A percentile compares a stretch with the other conserved stretches of the same genome.
These are phyloP conservation scores for Barnettozyma vustinii DNA, from an alignment of 805 yeast genomes.

Conservation along the genomic window DNA sequence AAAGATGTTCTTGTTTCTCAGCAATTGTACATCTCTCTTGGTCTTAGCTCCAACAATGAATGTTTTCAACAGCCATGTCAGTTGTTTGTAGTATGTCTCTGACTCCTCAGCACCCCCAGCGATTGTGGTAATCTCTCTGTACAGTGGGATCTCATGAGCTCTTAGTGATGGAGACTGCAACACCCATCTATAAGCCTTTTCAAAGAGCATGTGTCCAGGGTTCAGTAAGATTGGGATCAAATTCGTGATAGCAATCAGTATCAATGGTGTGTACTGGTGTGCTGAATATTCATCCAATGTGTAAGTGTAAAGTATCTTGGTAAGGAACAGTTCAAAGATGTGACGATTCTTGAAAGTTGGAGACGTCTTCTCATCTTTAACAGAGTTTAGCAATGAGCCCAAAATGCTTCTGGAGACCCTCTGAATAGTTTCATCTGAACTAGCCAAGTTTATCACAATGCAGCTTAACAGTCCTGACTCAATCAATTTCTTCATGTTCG, in stretches of 20 bases:
- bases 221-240: constrained; percentile 52
- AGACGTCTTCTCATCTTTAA: constrained; percentile 33
- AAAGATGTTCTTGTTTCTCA: constrained; percentile 50
- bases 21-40: constrained; percentile 45
- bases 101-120: constrained; percentile 31
- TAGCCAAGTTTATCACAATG: constrained; percentile 42
- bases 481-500: constrained; percentile 51
- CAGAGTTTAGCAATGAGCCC: constrained; percentile 36
- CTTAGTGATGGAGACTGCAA: constrained; percentile 39
- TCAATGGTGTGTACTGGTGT: constrained; percentile 36
- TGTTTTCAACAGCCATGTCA: constrained; percentile 59
- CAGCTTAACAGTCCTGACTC: constrained; percentile 52
- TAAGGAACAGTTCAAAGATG: constrained; percentile 48
- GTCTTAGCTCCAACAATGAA: constrained; percentile 43
- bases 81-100: constrained; percentile 49
- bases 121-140: constrained; percentile 26
- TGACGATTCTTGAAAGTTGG: constrained; percentile 49
- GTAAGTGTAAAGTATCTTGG: constrained; percentile 34
- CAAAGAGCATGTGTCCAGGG: constrained; percentile 74
- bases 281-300: constrained; percentile 13
- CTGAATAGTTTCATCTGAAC: constrained; percentile 24
- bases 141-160: constrained; percentile 40
- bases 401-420: constrained; percentile 41
- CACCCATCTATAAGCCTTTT: constrained; percentile 61
- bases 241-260: constrained; percentile 51